These are phyloP conservation scores for Collariella sp. DNA, from an alignment of 495 filamentous ascomycete species.

Conservation along the genomic window DNA sequence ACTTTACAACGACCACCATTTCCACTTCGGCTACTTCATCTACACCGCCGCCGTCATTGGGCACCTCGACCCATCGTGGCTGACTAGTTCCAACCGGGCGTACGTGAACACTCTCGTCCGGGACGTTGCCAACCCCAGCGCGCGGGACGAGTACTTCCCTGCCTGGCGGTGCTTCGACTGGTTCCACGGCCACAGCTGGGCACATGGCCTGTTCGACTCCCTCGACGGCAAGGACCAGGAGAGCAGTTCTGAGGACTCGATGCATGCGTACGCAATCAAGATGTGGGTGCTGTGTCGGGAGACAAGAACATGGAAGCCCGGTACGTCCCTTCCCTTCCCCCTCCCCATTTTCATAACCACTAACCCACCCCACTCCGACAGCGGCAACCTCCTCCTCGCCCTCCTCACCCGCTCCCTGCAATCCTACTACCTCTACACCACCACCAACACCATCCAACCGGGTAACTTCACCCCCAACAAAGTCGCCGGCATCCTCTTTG, in stretches of 20 bases:
- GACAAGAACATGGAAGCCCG: constrained; percentile 78
- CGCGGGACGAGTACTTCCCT: constrained; percentile 68
- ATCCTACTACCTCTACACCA: constrained; percentile 73
- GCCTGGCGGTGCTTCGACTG: constrained; percentile 86
- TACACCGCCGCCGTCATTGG: constrained; percentile 80
- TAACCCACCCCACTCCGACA: constrained; percentile 13
- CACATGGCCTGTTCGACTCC: constrained; percentile 87
- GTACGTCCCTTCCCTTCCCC: constrained; percentile 10
- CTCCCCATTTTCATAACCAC: background rate
- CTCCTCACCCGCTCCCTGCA: constrained; percentile 60
- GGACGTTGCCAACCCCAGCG: constrained; percentile 68
- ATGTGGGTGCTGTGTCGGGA: constrained; percentile 74
- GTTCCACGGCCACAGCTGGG: constrained; percentile 94
- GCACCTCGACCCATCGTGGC: constrained; percentile 63
- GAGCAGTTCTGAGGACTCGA: constrained; percentile 81
- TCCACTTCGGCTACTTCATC: constrained; percentile 87
- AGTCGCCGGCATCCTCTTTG: constrained; percentile 88
- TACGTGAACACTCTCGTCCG: constrained; percentile 76
- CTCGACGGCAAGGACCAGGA: constrained; percentile 90
- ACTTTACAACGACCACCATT: constrained; percentile 94
- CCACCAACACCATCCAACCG: constrained; percentile 67
- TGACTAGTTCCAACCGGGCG: constrained; percentile 58
- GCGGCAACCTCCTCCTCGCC: constrained; percentile 73
- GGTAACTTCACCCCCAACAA: constrained; percentile 70
- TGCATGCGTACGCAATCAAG: constrained; percentile 83